A percentile compares a stretch with the other conserved stretches of the same genome.
Conservation (phyloP, 345 rosid species). For the Citrus inodora region DNA sequence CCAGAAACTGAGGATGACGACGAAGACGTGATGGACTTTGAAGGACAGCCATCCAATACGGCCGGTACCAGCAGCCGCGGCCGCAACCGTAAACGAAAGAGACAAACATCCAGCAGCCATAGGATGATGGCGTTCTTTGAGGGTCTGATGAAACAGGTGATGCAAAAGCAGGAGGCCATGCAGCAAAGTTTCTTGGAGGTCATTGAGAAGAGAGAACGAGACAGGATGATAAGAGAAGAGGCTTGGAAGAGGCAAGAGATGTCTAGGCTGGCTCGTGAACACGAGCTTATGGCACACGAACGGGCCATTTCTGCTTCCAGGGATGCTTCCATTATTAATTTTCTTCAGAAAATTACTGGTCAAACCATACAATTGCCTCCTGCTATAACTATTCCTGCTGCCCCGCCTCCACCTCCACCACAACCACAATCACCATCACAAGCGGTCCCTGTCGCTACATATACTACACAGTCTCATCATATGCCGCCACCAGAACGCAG, state of each 20-base stretch:
- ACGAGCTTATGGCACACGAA: constrained; percentile 66
- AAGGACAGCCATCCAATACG: constrained; percentile 31
- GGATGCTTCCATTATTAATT: constrained; percentile 59
- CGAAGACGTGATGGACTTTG: constrained; percentile 30
- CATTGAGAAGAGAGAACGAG: constrained; percentile 80
- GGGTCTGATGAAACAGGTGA: constrained; percentile 62
- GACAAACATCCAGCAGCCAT: constrained; percentile 30
- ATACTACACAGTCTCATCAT: constrained; percentile 13
- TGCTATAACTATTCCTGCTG: constrained; percentile 21
- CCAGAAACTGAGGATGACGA: constrained; percentile 54
- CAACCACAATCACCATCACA: constrained; percentile 13
- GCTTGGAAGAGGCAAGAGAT: constrained; percentile 81
- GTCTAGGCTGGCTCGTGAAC: constrained; percentile 60
- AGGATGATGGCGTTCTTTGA: constrained; percentile 76
- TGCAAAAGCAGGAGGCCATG: constrained; percentile 82
- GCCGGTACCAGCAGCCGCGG: constrained; percentile 33
- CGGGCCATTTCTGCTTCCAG: constrained; percentile 63
- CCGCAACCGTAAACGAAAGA: constrained; percentile 54
- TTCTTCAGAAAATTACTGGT: constrained; percentile 76
- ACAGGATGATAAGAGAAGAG: constrained; percentile 70
- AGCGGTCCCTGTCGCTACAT: constrained; percentile 5
- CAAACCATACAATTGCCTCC: constrained; percentile 65
- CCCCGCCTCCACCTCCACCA: constrained; percentile 19
- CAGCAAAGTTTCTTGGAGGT: constrained; percentile 71
- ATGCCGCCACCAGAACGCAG: constrained; percentile 1